Evolutionary conservation across 345 rosid species (phyloP), one percentile per base, ranked within the genome.

Genomic region (Citrus reticulata): DNA sequence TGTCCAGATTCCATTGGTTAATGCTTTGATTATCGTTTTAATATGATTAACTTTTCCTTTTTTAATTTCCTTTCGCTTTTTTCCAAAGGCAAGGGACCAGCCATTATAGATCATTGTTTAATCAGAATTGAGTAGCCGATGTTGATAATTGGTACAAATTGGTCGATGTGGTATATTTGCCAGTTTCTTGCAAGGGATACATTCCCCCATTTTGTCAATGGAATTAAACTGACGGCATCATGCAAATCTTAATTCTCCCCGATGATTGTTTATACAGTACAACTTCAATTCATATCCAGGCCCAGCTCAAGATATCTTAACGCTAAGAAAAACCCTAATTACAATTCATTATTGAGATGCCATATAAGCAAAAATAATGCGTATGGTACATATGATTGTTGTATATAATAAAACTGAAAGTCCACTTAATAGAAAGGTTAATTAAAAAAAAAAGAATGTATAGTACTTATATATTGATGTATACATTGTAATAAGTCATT

Each of bases 31-130:
- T 51, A 35, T 66, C 24, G 16, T 61, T 34, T 64, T 17, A 2
- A 30, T 32, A 20, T 3, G 4, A 71, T 54, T 24, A 54, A 71
- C 40, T 30, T 40, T 58, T 55, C 29, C 17, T 64, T 46, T 20
- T 20, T 25, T 68, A 9, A 4, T 24, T 27, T 7, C 13, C 80
- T 72, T 71, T 76, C 29, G 55, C 82, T 81, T 83, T 84, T 69
- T 69, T 58, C 79, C 86, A 82, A 73, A 84, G 87, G 49, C 58
- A 73, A 75, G 89, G 87, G 81, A 80, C 82, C 81, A 82, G 76
- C 55, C 65, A 58, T 57, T 58, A 34, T 2, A 1, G 9, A 32
- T 13, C 42, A 8, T 73, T 60, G 14, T 76, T 65, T 65, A 51
- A 32, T 35, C 70, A 66, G 46, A 7, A 32, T 32, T 34, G 42